phyloP scores from a whole-genome alignment of 78 protist species.

The Isochrysis galbana region DNA sequence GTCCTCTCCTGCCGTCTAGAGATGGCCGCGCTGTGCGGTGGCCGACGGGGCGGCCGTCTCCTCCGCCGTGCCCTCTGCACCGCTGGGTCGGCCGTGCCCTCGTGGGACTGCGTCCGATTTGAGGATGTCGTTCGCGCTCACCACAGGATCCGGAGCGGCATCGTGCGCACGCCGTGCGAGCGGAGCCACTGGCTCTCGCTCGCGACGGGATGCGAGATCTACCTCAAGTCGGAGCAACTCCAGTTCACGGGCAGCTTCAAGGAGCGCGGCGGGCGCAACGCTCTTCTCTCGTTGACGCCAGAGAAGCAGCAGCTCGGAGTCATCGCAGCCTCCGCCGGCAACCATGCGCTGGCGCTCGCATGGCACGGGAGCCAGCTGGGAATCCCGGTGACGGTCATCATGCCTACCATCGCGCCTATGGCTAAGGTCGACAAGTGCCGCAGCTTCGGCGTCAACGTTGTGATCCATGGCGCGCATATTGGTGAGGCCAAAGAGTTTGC shows the following conservation, averaged over 20 bases:
- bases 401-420: slow-evolving; percentile 65
- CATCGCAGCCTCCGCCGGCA: slow-evolving; percentile 78
- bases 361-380: slow-evolving; percentile 60
- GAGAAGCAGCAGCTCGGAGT: slow-evolving; percentile 61
- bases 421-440: slow-evolving; percentile 41
- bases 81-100: no score
- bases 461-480: slow-evolving; percentile 62
- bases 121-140: neutral
- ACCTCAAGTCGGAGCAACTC: slow-evolving; percentile 17
- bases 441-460: slow-evolving; percentile 60
- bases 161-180: neutral
- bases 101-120: neutral
- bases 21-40: no score
- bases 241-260: slow-evolving; percentile 50
- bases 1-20: no score
- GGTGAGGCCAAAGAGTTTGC: slow-evolving; percentile 52
- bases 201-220: neutral
- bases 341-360: slow-evolving; percentile 83
- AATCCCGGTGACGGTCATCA: slow-evolving; percentile 69
- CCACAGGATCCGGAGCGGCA: neutral
- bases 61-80: no score
- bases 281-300: slow-evolving; percentile 21
- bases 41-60: no score
- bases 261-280: slow-evolving; percentile 81
- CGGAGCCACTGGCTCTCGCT: neutral